Conservation (phyloP, 2,329 filamentous ascomycete genomes). For the Paramyrothecium roridum region DNA sequence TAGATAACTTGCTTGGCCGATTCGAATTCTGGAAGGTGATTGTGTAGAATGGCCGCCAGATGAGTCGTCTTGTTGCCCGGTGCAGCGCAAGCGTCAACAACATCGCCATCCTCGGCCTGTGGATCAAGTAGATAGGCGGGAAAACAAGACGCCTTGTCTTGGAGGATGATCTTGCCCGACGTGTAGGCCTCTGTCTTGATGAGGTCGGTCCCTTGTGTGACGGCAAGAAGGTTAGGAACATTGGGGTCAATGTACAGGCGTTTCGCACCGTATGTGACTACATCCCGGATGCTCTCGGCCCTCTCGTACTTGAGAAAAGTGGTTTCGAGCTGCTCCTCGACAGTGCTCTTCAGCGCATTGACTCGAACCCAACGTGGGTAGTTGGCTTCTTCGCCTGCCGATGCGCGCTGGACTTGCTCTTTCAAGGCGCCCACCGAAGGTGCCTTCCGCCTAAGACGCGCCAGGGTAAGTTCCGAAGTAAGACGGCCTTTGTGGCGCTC, state of each 20-base stretch:
- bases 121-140: constrained; percentile 84
- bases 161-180: constrained; percentile 77
- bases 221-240: constrained; percentile 78
- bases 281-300: constrained; percentile 52
- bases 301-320: constrained; percentile 67
- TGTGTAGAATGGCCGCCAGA: constrained; percentile 69
- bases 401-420: constrained; percentile 49
- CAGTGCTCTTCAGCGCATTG: constrained; percentile 71
- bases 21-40: constrained; percentile 32
- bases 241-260: constrained; percentile 72
- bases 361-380: constrained; percentile 92
- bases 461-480: constrained; percentile 76
- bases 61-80: constrained; percentile 98
- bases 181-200: constrained; percentile 71
- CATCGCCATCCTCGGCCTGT: constrained; percentile 62
- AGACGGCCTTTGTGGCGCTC: constrained; percentile 80
- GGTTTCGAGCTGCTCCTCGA: constrained; percentile 68
- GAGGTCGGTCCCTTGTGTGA: constrained; percentile 70
- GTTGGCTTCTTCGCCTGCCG: constrained; percentile 45
- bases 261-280: constrained; percentile 45
- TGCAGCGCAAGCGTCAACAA: constrained; percentile 91
- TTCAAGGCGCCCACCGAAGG: constrained; percentile 65
- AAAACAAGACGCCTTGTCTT: constrained; percentile 97
- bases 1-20: constrained; percentile 49
- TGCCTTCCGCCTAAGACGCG: constrained; percentile 69